Evolutionary conservation across 2,329 filamentous ascomycete genomes (phyloP), one percentile per base, ranked within the genome.

Genomic region (Epichloe uncinata): DNA sequence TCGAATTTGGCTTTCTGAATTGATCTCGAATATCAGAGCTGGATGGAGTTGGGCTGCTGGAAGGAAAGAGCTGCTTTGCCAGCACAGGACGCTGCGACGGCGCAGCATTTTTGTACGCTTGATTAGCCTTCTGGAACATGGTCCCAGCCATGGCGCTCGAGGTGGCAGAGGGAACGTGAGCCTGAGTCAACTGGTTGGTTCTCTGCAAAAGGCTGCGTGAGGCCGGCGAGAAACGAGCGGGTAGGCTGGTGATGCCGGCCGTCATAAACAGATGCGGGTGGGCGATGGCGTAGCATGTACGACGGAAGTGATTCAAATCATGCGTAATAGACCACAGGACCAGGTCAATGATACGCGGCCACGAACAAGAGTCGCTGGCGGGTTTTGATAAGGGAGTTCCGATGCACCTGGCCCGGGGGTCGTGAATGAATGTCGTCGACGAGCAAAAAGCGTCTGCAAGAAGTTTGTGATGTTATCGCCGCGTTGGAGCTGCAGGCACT

Each of bases 31-130:
- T 75, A 52, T 73, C 73, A 38, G 65, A 64, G 61, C 71, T 68
- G 9, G 63, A 55, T 26, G 67, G 60, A 42, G 62, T 65, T 12
- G 75, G 73, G 56, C 73, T 80, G 62, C 74, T 81, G 1, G 79
- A 79, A 4, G 77, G 72, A 54, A 81, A 78, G 15, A 77, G 65
- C 51, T 76, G 70, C 61, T 80, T 78, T 4, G 69, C 63, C 42
- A 76, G 61, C 45, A 61, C 56, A 8, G 60, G 55, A 47, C 65
- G 65, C 9, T 65, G 59, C 53, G 62, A 58, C 50, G 63, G 65
- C 52, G 69, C 67, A 63, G 50, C 43, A 16, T 48, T 49, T 33
- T 52, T 50, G 44, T 47, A 49, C 20, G 35, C 37, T 42, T 51
- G 49, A n/a, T 38, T 45, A 15, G 54, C 55, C 35, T 54, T 52